Conservation (phyloP, 1,284 basidiomycete species). For the Xerocomus nothofagi region DNA sequence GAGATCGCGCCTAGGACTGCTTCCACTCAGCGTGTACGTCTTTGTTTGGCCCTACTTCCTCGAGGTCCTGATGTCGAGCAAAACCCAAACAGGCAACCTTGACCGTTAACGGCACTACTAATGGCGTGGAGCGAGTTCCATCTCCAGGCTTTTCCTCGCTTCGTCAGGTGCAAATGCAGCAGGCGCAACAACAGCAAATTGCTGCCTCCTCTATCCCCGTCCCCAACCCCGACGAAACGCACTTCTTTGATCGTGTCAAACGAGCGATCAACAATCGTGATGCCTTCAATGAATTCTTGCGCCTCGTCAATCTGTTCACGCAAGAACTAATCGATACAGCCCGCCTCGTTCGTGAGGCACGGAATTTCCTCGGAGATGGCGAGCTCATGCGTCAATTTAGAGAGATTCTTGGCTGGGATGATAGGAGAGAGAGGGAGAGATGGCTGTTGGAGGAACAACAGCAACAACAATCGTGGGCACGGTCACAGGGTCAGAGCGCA, state of each 20-base stretch:
- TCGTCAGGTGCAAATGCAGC: constrained; percentile 27
- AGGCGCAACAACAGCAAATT: constrained; percentile 33
- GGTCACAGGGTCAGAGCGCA: constrained; percentile 44
- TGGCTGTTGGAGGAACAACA: constrained; percentile 48
- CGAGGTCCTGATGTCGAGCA: constrained; percentile 6
- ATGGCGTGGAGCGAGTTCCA: constrained; percentile 21
- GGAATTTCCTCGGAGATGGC: constrained; percentile 64
- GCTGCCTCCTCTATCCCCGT: constrained; percentile 25
- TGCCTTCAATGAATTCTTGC: constrained; percentile 95
- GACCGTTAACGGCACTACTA: constrained; percentile 20
- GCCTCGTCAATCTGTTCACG: constrained; percentile 92
- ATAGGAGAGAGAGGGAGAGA: constrained; percentile 59
- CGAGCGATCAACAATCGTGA: constrained; percentile 85
- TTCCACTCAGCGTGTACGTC: constrained; percentile 29
- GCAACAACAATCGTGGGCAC: constrained; percentile 39
- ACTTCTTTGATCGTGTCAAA: constrained; percentile 94
- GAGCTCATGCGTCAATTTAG: constrained; percentile 87
- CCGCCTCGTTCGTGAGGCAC: constrained; percentile 70
- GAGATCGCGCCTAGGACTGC: constrained; percentile 25
- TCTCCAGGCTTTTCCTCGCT: constrained; percentile 26
- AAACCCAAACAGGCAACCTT: constrained; percentile 26
- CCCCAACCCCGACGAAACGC: constrained; percentile 65
- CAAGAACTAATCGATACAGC: constrained; percentile 91
- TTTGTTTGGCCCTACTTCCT: background rate
- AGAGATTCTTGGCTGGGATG: constrained; percentile 89